Percentiles rank a stretch among this genome's conserved stretches.
Evolutionary conservation across 305 asterid species (phyloP).

Genomic region (Fraxinus latifolia): DNA sequence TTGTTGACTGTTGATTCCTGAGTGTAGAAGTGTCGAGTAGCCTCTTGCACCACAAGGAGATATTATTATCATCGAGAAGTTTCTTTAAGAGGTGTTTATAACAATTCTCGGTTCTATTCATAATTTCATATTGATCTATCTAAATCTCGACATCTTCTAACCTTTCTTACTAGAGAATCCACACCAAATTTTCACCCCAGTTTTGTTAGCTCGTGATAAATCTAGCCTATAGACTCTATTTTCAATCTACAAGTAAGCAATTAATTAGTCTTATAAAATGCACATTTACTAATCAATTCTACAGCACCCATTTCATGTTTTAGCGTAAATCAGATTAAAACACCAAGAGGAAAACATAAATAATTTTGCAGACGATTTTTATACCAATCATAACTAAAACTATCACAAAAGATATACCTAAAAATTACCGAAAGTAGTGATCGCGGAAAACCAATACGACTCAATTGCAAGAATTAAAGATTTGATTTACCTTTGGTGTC

Average conservation of each 20-base stretch:
- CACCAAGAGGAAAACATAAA: neutral
- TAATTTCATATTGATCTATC: neutral
- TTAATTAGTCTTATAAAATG: neutral
- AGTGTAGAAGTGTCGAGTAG: neutral
- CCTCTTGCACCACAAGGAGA: neutral
- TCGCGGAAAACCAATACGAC: neutral
- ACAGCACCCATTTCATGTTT: neutral
- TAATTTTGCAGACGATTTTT: neutral
- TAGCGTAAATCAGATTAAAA: neutral
- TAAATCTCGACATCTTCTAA: neutral
- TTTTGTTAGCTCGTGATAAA: neutral
- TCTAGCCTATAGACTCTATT: neutral
- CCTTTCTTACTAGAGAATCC: neutral
- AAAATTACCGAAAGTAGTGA: neutral
- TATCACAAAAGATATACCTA: neutral
- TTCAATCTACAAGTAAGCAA: neutral
- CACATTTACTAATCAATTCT: neutral
- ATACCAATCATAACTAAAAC: neutral
- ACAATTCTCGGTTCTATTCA: neutral
- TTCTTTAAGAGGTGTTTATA: neutral
- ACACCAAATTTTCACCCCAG: neutral
- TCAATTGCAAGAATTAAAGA: neutral
- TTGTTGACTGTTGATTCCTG: neutral
- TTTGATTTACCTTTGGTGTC: constrained; percentile 43
- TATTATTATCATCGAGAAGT: neutral